Conservation (phyloP, 2,329 filamentous ascomycete genomes). For the Trichoderma lentiforme region DNA sequence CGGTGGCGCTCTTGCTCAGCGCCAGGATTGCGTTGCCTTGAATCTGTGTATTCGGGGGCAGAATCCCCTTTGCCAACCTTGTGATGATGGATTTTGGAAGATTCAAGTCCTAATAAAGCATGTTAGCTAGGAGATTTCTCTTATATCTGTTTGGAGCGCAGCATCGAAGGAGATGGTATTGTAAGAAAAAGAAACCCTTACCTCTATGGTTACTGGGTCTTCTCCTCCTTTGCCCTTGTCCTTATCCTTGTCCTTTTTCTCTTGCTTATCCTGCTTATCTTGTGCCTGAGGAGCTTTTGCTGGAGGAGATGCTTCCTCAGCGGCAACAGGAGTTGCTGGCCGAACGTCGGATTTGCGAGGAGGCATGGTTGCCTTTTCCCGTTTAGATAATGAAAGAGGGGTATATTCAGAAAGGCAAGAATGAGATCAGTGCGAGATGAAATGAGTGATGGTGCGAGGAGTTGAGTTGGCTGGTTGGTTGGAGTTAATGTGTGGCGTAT, state of each 20-base stretch:
- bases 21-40: conserved; percentile 78
- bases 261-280: conserved; percentile 34
- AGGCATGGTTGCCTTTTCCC: conserved; percentile 43
- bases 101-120: conserved; percentile 58
- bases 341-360: conserved; percentile 50
- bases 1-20: conserved; percentile 75
- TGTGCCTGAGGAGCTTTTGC: conserved; percentile 25
- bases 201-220: conserved; percentile 52
- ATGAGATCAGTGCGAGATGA: neutral
- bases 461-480: neutral
- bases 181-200: conserved; percentile 25
- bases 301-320: conserved; percentile 25
- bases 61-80: conserved; percentile 72
- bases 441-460: neutral
- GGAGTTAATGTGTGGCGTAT: neutral
- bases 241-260: conserved; percentile 33
- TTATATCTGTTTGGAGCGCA: neutral
- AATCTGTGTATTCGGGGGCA: conserved; percentile 78
- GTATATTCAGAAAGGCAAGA: neutral
- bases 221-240: conserved; percentile 34
- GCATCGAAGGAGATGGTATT: neutral
- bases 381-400: neutral
- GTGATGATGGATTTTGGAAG: conserved; percentile 80
- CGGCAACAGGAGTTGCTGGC: conserved; percentile 21
- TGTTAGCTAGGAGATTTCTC: neutral